Evolutionary conservation across 2,329 filamentous ascomycete species (phyloP).

Genomic region (Paraphoma chrysanthemicola): DNA sequence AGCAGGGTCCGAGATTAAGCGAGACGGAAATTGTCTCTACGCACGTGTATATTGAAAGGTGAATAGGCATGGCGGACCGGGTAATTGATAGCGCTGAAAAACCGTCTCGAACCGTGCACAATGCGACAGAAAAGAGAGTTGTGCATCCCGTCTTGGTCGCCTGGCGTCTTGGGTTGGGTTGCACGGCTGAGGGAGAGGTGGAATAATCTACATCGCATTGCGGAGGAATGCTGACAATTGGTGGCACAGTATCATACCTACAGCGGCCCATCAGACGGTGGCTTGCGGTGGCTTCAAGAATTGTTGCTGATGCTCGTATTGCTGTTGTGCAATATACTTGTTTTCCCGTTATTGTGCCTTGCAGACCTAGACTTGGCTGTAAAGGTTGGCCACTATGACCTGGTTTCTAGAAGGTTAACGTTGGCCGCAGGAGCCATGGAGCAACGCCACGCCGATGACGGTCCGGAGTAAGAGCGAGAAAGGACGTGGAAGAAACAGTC

Average conservation of each 20-base stretch:
- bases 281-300: neutral
- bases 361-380: neutral
- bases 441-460: neutral
- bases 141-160: neutral
- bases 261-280: neutral
- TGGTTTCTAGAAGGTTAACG: neutral
- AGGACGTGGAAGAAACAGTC: neutral
- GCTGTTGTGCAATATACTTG: constrained; percentile 1
- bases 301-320: constrained; percentile 7
- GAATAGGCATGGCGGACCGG: constrained; percentile 18
- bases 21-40: constrained; percentile 7
- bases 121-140: neutral
- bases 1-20: constrained; percentile 1
- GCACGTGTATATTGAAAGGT: neutral
- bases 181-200: neutral
- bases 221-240: constrained; percentile 1
- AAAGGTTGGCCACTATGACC: neutral
- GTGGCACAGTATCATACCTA: neutral
- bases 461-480: neutral
- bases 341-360: neutral
- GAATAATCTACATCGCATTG: neutral
- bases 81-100: constrained; percentile 6
- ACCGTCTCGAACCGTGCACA: neutral
- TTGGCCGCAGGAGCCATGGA: neutral
- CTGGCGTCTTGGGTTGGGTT: neutral